Evolutionary conservation across 208 protist species (phyloP).

Genomic region (Trypanosoma boissoni): DNA sequence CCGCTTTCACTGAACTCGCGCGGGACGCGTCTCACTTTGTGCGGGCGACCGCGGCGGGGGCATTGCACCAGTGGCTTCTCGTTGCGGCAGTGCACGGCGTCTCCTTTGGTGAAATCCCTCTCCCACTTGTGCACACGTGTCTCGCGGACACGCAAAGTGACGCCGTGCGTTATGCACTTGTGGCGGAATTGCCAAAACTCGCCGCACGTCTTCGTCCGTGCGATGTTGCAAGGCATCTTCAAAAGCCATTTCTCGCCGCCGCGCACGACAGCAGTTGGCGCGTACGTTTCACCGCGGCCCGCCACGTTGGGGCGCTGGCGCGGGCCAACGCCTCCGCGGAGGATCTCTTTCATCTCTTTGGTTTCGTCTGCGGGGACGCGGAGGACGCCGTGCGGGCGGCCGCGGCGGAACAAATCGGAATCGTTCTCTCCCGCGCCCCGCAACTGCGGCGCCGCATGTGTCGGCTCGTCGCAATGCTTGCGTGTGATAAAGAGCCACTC

Average conservation of each 20-base stretch:
- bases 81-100: conserved; percentile 51
- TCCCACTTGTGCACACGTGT: conserved; percentile 56
- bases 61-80: conserved; percentile 60
- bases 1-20: conserved; percentile 56
- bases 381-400: conserved; percentile 63
- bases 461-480: conserved; percentile 40
- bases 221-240: conserved; percentile 52
- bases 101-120: conserved; percentile 51
- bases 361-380: conserved; percentile 50
- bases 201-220: conserved; percentile 49
- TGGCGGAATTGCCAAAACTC: conserved; percentile 45
- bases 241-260: conserved; percentile 34
- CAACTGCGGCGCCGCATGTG: conserved; percentile 22
- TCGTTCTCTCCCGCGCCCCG: not conserved
- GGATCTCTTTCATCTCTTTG: conserved; percentile 42
- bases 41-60: conserved; percentile 41
- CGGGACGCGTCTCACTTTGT: conserved; percentile 52
- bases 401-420: conserved; percentile 55
- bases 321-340: conserved; percentile 37
- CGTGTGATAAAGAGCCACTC: conserved; percentile 44
- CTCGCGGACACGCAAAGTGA: conserved; percentile 68
- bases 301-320: conserved; percentile 44
- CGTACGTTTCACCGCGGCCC: conserved; percentile 66
- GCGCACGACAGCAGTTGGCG: conserved; percentile 70
- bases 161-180: conserved; percentile 57